Evolutionary conservation across 306 rosid species (phyloP).

Genomic region (Fragaria vesca): DNA sequence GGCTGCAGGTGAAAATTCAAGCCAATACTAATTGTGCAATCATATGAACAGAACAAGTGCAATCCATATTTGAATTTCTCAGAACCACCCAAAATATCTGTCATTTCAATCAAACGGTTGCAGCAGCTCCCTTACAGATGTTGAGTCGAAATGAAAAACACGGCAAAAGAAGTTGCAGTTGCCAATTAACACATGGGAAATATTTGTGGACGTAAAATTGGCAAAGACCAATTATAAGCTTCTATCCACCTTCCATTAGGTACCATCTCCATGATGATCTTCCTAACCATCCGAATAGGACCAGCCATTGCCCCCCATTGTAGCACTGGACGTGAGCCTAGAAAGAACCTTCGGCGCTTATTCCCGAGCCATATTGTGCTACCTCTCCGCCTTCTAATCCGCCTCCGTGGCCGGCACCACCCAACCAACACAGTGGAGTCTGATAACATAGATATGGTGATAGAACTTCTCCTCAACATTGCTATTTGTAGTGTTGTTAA

Average conservation of each 20-base stretch:
- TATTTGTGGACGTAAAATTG: conserved; percentile 70
- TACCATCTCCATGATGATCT: conserved; percentile 60
- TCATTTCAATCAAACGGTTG: neutral
- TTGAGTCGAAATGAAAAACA: conserved; percentile 6
- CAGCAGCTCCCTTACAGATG: conserved; percentile 15
- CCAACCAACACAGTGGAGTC: conserved; percentile 46
- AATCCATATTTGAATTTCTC: conserved; percentile 10
- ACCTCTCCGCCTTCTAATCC: conserved; percentile 54
- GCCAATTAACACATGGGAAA: conserved; percentile 74
- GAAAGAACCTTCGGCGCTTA: conserved; percentile 63
- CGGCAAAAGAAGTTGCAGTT: conserved; percentile 10
- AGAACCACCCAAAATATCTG: neutral
- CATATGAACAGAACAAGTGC: neutral
- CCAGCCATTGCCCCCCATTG: conserved; percentile 67
- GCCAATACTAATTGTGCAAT: neutral
- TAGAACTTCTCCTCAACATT: conserved; percentile 59
- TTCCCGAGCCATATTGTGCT: conserved; percentile 69
- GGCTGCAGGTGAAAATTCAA: neutral
- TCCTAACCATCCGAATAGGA: conserved; percentile 72
- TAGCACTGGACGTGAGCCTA: conserved; percentile 53
- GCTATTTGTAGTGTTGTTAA: neutral
- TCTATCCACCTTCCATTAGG: conserved; percentile 62
- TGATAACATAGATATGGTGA: conserved; percentile 55
- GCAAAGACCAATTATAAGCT: conserved; percentile 69
- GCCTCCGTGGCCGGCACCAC: conserved; percentile 56